Evolutionary conservation across 1,284 basidiomycete species (phyloP).

Genomic region (Ganoderma multipileum): DNA sequence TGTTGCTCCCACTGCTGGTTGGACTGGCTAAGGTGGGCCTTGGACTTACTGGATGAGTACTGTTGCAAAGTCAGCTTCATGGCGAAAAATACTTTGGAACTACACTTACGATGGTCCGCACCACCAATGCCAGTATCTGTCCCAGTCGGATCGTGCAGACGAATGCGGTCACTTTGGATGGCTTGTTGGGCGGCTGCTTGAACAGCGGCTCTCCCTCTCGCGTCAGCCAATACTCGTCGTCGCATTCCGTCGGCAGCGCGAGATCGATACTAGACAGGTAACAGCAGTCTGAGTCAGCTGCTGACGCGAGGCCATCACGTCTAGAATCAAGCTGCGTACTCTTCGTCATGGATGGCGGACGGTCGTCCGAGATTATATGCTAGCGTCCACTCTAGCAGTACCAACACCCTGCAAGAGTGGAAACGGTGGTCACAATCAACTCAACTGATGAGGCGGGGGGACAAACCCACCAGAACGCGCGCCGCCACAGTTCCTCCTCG

Average conservation of each 20-base stretch:
- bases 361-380: conserved; percentile 84
- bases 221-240: conserved; percentile 76
- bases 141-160: conserved; percentile 61
- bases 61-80: not conserved
- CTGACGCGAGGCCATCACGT: not conserved
- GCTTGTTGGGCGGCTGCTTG: conserved; percentile 58
- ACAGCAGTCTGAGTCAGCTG: not conserved
- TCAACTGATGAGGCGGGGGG: too few species aligned
- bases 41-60: conserved; percentile 33
- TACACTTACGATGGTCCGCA: conserved; percentile 63
- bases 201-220: conserved; percentile 50
- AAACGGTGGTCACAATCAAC: too few species aligned
- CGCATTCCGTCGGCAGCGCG: conserved; percentile 69
- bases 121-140: conserved; percentile 67
- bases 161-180: conserved; percentile 62
- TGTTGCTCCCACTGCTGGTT: conserved; percentile 32
- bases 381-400: conserved; percentile 64
- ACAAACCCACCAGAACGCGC: conserved; percentile 74
- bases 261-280: conserved; percentile 59
- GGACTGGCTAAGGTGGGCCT: conserved; percentile 8
- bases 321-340: conserved; percentile 61
- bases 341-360: conserved; percentile 84
- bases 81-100: too few species aligned
- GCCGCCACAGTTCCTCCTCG: conserved; percentile 62
- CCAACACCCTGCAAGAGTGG: conserved; percentile 54